Evolutionary conservation across 257 asterid species (phyloP), one percentile per base, ranked within the genome.

Genomic region (Nemophila menziesii): DNA sequence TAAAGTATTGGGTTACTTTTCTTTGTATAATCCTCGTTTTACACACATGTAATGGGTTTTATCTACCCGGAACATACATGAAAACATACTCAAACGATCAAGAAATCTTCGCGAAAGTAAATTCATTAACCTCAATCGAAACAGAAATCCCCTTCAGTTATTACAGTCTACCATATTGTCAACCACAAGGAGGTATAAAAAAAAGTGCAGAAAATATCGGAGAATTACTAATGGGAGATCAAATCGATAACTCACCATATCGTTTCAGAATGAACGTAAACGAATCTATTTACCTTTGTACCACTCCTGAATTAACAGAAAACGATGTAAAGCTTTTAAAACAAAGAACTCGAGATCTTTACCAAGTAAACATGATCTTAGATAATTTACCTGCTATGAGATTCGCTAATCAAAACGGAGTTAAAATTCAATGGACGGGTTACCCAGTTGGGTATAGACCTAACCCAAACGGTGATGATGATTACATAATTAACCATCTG

Each of bases 131-230:
- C 49, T 81, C 90, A 45, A 81, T 81, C 57, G 85, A 81, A 55
- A 74, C 93, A 21, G 89, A 81, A 63, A 82, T 81, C 39, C 93
- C 89, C 44, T 81, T 69, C 64, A 58, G 74, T 70, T 81, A 81
- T 53, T 81, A 81, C 49, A 81, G 85, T 63, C 82, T 81, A 42
- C 90, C 86, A 20, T 81, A 74, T 56, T 77, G 93, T 68, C 20
- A 33, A 58, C 89, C 90, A 46, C 49, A 3, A 38, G 76, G 66
- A 27, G 93, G 80, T 52, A 48, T 81, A 5, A 81, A 77, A 72
- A 81, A 74, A 59, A 81, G 89, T 63, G 93, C 90, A 24, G 89
- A 81, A 65, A 80, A 77, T 70, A 79, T 81, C 7, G 93, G 93
- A 51, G 89, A 81, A 64, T 63, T 81, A 57, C 73, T 81, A 14